Percentiles rank a stretch among this genome's conserved stretches.
Conservation (phyloP, 148 eudicot genomes). For the Mesembryanthemum crystallinum region DNA sequence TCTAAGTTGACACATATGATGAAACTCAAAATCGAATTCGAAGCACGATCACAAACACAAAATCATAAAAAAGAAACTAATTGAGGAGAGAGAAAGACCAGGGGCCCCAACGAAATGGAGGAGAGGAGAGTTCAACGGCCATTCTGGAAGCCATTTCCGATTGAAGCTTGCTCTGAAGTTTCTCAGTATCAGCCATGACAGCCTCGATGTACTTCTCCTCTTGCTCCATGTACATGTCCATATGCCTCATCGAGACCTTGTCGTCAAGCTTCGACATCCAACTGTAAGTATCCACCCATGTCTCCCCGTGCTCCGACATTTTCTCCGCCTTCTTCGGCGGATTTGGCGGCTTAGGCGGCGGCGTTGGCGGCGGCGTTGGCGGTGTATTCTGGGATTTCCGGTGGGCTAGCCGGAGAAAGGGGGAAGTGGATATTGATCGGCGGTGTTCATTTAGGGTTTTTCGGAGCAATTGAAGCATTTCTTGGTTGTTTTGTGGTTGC, state of each 20-base stretch:
- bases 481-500: not conserved
- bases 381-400: slow-evolving; percentile 42
- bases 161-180: slow-evolving; percentile 64
- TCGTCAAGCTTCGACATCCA: slow-evolving; percentile 95
- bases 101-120: slow-evolving; percentile 87
- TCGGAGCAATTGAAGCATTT: slow-evolving; percentile 20
- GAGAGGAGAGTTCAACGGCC: slow-evolving; percentile 70
- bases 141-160: slow-evolving; percentile 83
- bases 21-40: too few relatives aligned
- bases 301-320: slow-evolving; percentile 47
- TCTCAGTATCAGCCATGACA: slow-evolving; percentile 57
- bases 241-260: slow-evolving; percentile 89
- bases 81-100: slow-evolving; percentile 43
- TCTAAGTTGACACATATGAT: too few relatives aligned
- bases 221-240: slow-evolving; percentile 90
- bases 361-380: slow-evolving; percentile 46
- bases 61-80: too few relatives aligned
- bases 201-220: slow-evolving; percentile 97
- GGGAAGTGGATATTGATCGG: slow-evolving; percentile 5
- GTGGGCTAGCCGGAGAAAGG: slow-evolving; percentile 34
- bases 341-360: slow-evolving; percentile 67
- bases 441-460: not conserved
- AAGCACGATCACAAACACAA: too few relatives aligned
- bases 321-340: slow-evolving; percentile 63
- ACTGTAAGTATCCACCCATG: slow-evolving; percentile 79